Conservation (phyloP, 352 stramenopile species). For the Pythium pectinolyticum region DNA sequence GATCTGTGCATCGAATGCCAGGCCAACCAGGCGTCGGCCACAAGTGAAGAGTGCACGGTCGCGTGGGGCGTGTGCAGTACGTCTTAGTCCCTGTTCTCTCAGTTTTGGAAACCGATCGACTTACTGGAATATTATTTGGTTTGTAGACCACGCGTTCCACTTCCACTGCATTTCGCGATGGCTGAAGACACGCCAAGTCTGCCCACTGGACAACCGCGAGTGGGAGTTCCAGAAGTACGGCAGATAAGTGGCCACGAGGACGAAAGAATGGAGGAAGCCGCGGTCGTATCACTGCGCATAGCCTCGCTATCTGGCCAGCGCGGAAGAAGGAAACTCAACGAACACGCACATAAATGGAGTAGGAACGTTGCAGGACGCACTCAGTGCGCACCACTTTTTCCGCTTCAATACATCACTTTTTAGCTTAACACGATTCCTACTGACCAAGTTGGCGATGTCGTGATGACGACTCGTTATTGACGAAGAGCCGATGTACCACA, state of each 20-base stretch:
- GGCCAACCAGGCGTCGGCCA: conserved; percentile 88
- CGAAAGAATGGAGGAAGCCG: too few relatives aligned
- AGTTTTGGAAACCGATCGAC: conserved; percentile 24
- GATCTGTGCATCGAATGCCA: conserved; percentile 99
- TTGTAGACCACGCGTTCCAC: conserved; percentile 98
- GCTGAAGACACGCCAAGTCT: conserved; percentile 98
- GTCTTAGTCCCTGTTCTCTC: conserved; percentile 31
- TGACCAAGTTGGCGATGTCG: too few relatives aligned
- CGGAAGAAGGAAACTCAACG: too few relatives aligned
- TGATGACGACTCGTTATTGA: too few relatives aligned
- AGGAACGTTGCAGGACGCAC: too few relatives aligned
- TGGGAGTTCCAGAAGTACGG: conserved; percentile 99
- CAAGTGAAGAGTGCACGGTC: conserved; percentile 86
- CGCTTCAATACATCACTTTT: too few relatives aligned
- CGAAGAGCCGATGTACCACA: too few relatives aligned
- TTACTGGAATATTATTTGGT: conserved; percentile 82
- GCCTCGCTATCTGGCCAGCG: too few relatives aligned
- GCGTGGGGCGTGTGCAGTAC: conserved; percentile 87
- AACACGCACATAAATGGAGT: too few relatives aligned
- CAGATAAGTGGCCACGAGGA: conserved; percentile 61
- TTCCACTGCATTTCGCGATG: conserved; percentile 99
- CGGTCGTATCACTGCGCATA: too few relatives aligned
- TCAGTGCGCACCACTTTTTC: too few relatives aligned
- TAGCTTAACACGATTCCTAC: too few relatives aligned
- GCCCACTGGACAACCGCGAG: conserved; percentile 99